phyloP scores from a whole-genome alignment of 2,329 filamentous ascomycete species.

The Tricladium varicosporioides region DNA sequence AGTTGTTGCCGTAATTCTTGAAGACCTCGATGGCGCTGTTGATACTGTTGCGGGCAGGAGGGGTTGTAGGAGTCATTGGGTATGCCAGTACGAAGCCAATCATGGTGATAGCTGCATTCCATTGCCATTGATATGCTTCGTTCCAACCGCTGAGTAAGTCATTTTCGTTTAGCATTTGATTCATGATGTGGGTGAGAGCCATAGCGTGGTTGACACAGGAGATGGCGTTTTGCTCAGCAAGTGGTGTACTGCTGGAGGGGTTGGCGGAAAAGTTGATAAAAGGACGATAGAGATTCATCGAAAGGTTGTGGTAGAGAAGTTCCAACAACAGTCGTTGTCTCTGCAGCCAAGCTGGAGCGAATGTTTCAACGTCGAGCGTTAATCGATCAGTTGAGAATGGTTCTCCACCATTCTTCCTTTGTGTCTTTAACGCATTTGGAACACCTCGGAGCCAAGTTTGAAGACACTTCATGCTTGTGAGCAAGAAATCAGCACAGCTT shows the following conservation, averaged over 20 bases:
- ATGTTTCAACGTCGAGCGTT: slow-evolving; percentile 32
- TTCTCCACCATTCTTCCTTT: slow-evolving; percentile 5
- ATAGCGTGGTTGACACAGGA: slow-evolving; percentile 37
- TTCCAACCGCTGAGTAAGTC: slow-evolving; percentile 38
- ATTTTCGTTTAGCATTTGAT: slow-evolving; percentile 36
- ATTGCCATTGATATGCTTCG: slow-evolving; percentile 43
- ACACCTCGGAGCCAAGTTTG: slow-evolving; percentile 36
- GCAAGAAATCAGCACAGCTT: slow-evolving; percentile 30
- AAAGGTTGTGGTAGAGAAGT: slow-evolving; percentile 42
- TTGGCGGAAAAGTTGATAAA: slow-evolving; percentile 38
- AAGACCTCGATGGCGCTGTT: slow-evolving; percentile 37
- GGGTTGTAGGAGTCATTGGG: slow-evolving; percentile 32
- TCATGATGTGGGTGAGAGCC: slow-evolving; percentile 38
- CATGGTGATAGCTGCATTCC: slow-evolving; percentile 41
- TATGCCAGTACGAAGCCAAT: slow-evolving; percentile 42
- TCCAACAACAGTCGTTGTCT: slow-evolving; percentile 43
- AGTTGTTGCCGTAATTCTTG: slow-evolving; percentile 36
- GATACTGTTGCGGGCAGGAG: slow-evolving; percentile 35
- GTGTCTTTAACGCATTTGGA: slow-evolving; percentile 39
- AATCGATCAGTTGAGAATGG: slow-evolving; percentile 41
- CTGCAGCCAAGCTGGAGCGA: slow-evolving; percentile 43
- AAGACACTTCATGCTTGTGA: slow-evolving; percentile 28
- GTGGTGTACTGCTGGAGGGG: slow-evolving; percentile 15
- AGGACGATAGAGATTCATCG: slow-evolving; percentile 38
- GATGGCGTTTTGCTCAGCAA: slow-evolving; percentile 30